These are phyloP conservation scores for Truncatella angustata DNA, from an alignment of 2,329 filamentous ascomycete genomes.

Conservation along the genomic window DNA sequence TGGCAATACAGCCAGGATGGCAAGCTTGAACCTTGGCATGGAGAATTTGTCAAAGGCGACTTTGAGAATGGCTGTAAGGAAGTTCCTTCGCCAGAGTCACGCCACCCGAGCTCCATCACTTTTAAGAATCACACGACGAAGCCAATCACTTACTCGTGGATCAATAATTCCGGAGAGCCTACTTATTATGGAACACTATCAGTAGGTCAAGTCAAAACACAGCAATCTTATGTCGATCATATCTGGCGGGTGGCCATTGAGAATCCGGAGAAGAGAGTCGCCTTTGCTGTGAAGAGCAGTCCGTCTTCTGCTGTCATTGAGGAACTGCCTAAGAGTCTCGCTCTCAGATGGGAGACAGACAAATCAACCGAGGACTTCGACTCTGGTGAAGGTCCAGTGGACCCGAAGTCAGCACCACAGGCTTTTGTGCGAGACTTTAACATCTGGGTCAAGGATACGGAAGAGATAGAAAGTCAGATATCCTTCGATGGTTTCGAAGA, in stretches of 20 bases:
- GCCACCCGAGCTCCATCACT: not conserved
- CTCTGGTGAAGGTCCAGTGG: not conserved
- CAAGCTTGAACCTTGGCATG: not conserved
- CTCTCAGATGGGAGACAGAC: not conserved
- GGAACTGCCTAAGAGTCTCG: not conserved
- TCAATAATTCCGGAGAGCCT: not conserved
- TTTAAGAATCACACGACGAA: not conserved
- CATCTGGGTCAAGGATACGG: not conserved
- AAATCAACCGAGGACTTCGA: not conserved
- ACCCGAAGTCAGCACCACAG: not conserved
- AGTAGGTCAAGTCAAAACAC: not conserved
- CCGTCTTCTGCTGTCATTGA: not conserved
- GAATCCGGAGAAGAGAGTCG: not conserved
- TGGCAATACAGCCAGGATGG: not conserved
- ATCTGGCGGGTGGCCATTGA: not conserved
- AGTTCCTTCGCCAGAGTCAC: not conserved
- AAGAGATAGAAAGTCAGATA: not conserved
- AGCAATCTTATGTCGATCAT: not conserved
- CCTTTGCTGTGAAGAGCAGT: not conserved
- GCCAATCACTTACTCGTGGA: not conserved
- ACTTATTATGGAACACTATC: not conserved
- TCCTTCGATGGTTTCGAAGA: not conserved
- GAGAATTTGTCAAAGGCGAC: not conserved
- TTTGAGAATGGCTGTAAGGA: not conserved
- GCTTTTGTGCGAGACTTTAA: constrained; percentile 1